Conservation (phyloP, 179 eudicot species). For the Silene coronaria region DNA sequence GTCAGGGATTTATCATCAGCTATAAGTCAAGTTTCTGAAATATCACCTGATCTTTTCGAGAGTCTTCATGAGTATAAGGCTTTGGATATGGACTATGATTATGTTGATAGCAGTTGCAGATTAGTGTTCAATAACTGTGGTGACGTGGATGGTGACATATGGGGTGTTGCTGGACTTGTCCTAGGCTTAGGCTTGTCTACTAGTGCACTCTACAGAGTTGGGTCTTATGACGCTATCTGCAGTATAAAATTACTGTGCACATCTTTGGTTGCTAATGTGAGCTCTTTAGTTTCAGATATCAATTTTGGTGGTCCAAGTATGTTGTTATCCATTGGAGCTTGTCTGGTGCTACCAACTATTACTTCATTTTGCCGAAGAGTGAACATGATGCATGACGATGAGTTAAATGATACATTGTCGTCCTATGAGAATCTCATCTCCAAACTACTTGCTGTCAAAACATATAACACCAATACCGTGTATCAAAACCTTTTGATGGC, state of each 20-base stretch:
- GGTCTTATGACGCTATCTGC: conserved; percentile 60
- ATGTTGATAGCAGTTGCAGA: conserved; percentile 24
- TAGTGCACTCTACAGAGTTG: conserved; percentile 67
- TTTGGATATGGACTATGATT: conserved; percentile 31
- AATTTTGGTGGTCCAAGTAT: conserved; percentile 19
- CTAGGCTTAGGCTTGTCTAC: conserved; percentile 70
- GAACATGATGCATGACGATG: conserved; percentile 59
- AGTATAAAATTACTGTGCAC: conserved; percentile 49
- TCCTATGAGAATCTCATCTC: conserved; percentile 57
- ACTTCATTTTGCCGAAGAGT: conserved; percentile 65
- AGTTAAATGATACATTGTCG: conserved; percentile 44
- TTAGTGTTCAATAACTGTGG: conserved; percentile 26
- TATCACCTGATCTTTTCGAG: conserved; percentile 39
- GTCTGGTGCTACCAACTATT: conserved; percentile 68
- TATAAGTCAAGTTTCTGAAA: conserved; percentile 43
- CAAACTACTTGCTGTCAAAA: conserved; percentile 38
- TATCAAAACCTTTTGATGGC: conserved; percentile 72
- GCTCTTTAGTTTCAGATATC: conserved; percentile 26
- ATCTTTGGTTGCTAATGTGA: conserved; percentile 54
- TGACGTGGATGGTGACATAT: conserved; percentile 60
- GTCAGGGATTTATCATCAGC: conserved; percentile 48
- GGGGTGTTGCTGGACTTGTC: conserved; percentile 91
- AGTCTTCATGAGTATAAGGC: conserved; percentile 41
- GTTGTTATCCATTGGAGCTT: conserved; percentile 55
- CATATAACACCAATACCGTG: conserved; percentile 37